Evolutionary conservation across 768 basidiomycete species (phyloP), one percentile per base, ranked within the genome.

Genomic region (Termitomyces titanicus): DNA sequence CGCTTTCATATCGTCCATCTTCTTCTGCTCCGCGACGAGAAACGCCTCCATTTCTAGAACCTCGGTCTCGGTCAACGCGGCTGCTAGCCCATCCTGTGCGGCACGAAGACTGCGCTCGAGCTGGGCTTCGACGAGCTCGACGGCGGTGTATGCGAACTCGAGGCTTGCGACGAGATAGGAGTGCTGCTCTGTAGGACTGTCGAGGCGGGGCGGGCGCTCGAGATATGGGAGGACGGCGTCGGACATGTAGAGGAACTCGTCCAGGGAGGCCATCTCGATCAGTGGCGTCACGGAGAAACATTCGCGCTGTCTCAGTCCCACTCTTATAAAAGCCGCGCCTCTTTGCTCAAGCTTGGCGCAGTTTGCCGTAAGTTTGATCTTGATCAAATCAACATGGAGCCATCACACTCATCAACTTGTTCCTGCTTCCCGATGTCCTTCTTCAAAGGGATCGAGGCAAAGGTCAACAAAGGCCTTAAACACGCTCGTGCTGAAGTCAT

Each of bases 401-500:
- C 46, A 53, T 37, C 54, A 54, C 20, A n/a, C n/a, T n/a, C 58
- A 56, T 47, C 56, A 7, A 22, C 29, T 9, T 29, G 29, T 5
- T 24, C 22, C 44, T 34, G 13, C 17, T 13, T 18, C 17, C 17
- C 20, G 8, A 40, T 51, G 52, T 35, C 52, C 33, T 53, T 53
- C 3, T 44, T 53, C 43, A 53, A 45, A 13, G 40, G 31, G 27
- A n/a, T 53, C 18, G 42, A 59, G 17, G 57, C 59, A 0, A 63
- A 62, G 25, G 43, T 73, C 18, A 58, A 59, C 17, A 76, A 79
- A 63, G 72, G 72, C 22, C 53, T 70, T n/a, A 66, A 66, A 5
- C 76, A 78, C 61, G 72, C 75, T 34, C 71, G 78, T 10, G 66
- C 64, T 51, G 75, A 79, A 61, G 69, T 73, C 3, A 72, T 72